phyloP scores from a whole-genome alignment of 495 filamentous ascomycete genomes.

The Penicillium robsamsonii region DNA sequence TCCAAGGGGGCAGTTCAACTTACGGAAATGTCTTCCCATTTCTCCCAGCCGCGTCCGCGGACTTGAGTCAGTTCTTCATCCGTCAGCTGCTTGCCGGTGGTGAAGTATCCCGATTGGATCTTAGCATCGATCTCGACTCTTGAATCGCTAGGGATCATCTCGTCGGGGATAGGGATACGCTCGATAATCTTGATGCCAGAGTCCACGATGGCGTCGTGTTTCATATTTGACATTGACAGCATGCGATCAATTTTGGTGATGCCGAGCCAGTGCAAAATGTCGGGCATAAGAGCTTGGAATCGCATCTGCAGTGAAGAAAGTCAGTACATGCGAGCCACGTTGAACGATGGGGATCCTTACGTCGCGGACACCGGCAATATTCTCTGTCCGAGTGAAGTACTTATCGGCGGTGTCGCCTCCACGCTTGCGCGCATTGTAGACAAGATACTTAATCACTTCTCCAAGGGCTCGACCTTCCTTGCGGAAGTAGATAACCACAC shows the following conservation, averaged over 20 bases:
- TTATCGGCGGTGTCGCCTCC: constrained; percentile 88
- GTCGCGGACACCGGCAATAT: constrained; percentile 90
- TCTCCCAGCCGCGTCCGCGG: constrained; percentile 90
- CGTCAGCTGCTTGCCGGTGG: constrained; percentile 87
- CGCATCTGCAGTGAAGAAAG: constrained; percentile 60
- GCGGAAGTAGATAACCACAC: constrained; percentile 98
- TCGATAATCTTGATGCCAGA: constrained; percentile 94
- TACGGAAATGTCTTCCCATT: constrained; percentile 61
- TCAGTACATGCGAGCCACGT: neutral
- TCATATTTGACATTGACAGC: constrained; percentile 99
- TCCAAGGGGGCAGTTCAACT: constrained; percentile 14
- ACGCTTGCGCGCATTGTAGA: constrained; percentile 88
- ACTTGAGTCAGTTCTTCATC: constrained; percentile 82
- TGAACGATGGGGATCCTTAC: constrained; percentile 23
- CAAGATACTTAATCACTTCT: constrained; percentile 97
- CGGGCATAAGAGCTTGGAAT: constrained; percentile 99
- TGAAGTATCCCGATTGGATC: constrained; percentile 94
- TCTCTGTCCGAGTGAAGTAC: constrained; percentile 96
- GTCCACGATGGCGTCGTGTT: constrained; percentile 95
- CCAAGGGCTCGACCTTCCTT: constrained; percentile 94
- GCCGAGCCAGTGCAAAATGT: constrained; percentile 96
- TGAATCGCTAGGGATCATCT: constrained; percentile 91
- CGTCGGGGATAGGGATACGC: constrained; percentile 89
- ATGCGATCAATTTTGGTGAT: constrained; percentile 99
- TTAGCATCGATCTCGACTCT: constrained; percentile 98